Evolutionary conservation across 345 rosid genomes (phyloP), one percentile per base, ranked within the genome.

Genomic region (Carallia brachiata): DNA sequence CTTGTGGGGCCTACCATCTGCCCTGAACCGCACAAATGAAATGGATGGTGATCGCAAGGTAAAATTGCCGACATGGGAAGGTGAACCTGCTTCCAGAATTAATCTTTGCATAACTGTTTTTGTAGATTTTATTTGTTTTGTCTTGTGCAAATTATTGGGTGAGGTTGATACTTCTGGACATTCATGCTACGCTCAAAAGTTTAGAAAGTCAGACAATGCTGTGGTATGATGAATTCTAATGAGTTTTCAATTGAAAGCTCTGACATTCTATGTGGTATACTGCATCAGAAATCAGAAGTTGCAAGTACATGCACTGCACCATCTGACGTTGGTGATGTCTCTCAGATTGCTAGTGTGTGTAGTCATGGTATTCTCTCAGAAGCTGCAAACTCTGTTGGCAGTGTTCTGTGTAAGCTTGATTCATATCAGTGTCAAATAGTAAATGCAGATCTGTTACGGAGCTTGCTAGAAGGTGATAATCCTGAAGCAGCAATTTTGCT

Each of bases 1-100:
- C 73, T 63, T 95, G 72, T 95, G 97, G 94, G 99, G 98, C 76
- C 69, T 90, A 66, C 84, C 92, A 76, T 88, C 88, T 67, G 84
- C 86, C 37, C 67, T 77, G 70, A 75, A 80, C 70, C 77, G 75
- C 47, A 66, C 62, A 53, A 84, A 74, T 70, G 78, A 68, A 55
- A 75, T 73, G 73, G 78, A 67, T 62, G 63, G 68, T 68, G 84
- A 72, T 39, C 66, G 57, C 44, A 79, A 84, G 72, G 77, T 68
- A 66, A 78, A 84, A 63, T 70, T 65, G 9, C 60, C 79, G 61
- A 73, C 57, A 65, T 76, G 81, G 84, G 78, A 81, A 70, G 69
- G 69, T 28, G 81, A 81, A 68, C 76, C 75, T 47, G 39, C 84
- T 74, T 81, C 75, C 34, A 80, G 77, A 78, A 53, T 89, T 40